Base-by-base conservation (phyloP, 805 yeast species). In the Lachancea kluyveri region DNA sequence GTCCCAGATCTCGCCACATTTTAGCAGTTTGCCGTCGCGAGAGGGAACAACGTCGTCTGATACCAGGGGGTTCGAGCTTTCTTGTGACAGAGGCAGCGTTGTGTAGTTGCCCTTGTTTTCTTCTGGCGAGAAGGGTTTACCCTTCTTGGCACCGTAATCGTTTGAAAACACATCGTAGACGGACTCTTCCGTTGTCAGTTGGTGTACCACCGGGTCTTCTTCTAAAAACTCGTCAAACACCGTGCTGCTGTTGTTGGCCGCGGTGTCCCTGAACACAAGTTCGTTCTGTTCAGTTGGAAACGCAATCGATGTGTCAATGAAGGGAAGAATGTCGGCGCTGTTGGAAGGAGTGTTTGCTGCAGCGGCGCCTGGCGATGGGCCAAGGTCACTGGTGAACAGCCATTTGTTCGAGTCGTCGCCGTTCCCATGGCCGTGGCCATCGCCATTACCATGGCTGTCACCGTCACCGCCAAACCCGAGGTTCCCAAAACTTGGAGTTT, bases 1-100 rank as follows among this genome's bases (percentile, higher is more conserved):
- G 58, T 90, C 97, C 98, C 98, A 92, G 10, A 90, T 80, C 45
- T 87, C 96, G 0, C 94, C 74, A 59, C 98, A 92, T 50, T 75
- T 76, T 60, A 82, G 60, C 45, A 75, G 54, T 9, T 71, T 66
- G 11, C 59, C 60, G 36, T 77, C 80, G 6, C 74, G 80, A 4
- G 80, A 72, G 5, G 94, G 94, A 3, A 85, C 88, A 17, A 76
- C 72, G 20, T 62, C 65, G 16, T 31, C 35, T 5, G n/a, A n/a
- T n/a, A n/a, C n/a, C n/a, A n/a, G n/a, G n/a, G n/a, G n/a, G n/a
- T n/a, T n/a, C n/a, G n/a, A n/a, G n/a, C n/a, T n/a, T n/a, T n/a
- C n/a, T n/a, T n/a, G n/a, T n/a, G n/a, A n/a, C n/a, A n/a, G n/a
- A n/a, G n/a, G n/a, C n/a, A n/a, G n/a, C n/a, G n/a, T n/a, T n/a